A percentile compares a stretch with the other conserved stretches of the same genome.
phyloP scores from a whole-genome alignment of 495 filamentous ascomycete species.

The Neurospora terricola region DNA sequence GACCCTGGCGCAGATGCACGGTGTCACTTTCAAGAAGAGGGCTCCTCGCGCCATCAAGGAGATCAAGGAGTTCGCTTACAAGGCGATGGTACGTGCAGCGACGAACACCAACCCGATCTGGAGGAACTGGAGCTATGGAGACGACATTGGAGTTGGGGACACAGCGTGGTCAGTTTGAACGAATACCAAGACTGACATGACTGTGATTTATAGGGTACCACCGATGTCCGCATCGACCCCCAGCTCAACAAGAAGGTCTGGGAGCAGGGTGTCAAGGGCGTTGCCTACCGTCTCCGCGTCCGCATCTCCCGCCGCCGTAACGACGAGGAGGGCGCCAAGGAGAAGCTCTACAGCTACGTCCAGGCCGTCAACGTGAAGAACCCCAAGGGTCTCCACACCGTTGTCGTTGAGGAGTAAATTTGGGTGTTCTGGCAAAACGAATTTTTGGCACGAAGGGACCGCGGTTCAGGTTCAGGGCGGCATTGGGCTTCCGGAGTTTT shows the following conservation, averaged over 20 bases:
- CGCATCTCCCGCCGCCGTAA: slow-evolving; percentile 99
- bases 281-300: slow-evolving; percentile 89
- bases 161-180: background rate
- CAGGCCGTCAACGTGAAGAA: slow-evolving; percentile 99
- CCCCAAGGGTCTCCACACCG: slow-evolving; percentile 89
- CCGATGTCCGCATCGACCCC: slow-evolving; percentile 95
- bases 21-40: slow-evolving; percentile 98
- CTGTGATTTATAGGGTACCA: slow-evolving; percentile 61
- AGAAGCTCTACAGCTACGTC: slow-evolving; percentile 97
- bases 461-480: slow-evolving; percentile 33
- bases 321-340: slow-evolving; percentile 97
- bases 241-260: slow-evolving; percentile 99
- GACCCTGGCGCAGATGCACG: slow-evolving; percentile 60
- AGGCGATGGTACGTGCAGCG: slow-evolving; percentile 77
- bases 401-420: slow-evolving; percentile 54
- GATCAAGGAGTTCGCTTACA: slow-evolving; percentile 83
- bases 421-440: slow-evolving; percentile 18
- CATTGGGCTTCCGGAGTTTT: slow-evolving; percentile 43
- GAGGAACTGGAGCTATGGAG: background rate
- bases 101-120: slow-evolving; percentile 4
- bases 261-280: slow-evolving; percentile 97
- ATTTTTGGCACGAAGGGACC: slow-evolving; percentile 13
- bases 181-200: slow-evolving; percentile 12
- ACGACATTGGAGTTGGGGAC: background rate
- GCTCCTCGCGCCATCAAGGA: slow-evolving; percentile 98